These are phyloP conservation scores for Carnegiea gigantea DNA, from an alignment of 179 eudicot genomes.

Conservation along the genomic window DNA sequence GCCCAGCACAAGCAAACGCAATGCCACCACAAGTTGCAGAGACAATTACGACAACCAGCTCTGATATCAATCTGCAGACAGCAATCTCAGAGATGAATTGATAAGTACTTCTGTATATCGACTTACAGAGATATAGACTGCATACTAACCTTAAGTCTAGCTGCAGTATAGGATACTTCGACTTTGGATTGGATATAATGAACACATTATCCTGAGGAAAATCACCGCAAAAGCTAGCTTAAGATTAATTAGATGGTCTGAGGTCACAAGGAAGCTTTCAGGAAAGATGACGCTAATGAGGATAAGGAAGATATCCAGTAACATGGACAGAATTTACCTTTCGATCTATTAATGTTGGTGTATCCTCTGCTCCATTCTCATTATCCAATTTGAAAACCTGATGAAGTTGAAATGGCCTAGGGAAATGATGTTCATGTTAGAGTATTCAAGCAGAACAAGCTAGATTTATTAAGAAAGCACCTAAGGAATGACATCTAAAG, in stretches of 20 bases:
- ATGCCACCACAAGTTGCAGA: slow-evolving; percentile 99
- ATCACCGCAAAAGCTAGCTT: slow-evolving; percentile 20
- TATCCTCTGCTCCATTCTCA: slow-evolving; percentile 89
- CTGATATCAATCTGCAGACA: slow-evolving; percentile 73
- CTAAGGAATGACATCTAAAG: neutral
- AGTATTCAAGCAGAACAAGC: neutral
- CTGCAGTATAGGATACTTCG: slow-evolving; percentile 92
- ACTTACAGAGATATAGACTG: slow-evolving; percentile 4
- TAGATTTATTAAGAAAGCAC: neutral
- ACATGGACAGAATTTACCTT: slow-evolving; percentile 50
- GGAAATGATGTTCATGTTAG: slow-evolving; percentile 21
- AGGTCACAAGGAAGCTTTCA: slow-evolving; percentile 2
- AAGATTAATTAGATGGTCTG: neutral
- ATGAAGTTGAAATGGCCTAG: slow-evolving; percentile 84
- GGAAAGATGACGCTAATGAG: slow-evolving; percentile 2
- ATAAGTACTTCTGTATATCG: neutral
- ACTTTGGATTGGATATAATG: slow-evolving; percentile 91
- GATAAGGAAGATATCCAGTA: neutral
- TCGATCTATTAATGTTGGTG: slow-evolving; percentile 87
- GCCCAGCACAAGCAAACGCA: slow-evolving; percentile 96
- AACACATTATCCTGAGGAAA: slow-evolving; percentile 81
- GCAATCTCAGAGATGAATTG: slow-evolving; percentile 10
- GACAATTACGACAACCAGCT: slow-evolving; percentile 87
- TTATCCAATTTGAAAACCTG: slow-evolving; percentile 90
- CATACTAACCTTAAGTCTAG: slow-evolving; percentile 74